Percentiles rank a stretch among this genome's conserved stretches.
Evolutionary conservation across 2,329 filamentous ascomycete genomes (phyloP).

Genomic region (Apiospora sp.): DNA sequence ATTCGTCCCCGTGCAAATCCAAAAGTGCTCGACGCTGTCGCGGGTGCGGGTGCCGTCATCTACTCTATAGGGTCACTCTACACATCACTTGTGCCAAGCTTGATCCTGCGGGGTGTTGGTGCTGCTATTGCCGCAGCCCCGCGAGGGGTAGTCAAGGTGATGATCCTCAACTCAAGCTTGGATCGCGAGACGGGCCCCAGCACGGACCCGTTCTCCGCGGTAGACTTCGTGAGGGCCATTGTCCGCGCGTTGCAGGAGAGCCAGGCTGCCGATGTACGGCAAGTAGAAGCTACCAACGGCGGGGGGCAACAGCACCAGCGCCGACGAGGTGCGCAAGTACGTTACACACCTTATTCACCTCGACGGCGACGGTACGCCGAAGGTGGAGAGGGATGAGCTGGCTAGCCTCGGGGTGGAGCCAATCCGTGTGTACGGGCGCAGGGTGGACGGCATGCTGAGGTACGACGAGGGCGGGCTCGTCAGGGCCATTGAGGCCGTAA

Average conservation of each 20-base stretch:
- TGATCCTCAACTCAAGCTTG: conserved; percentile 83
- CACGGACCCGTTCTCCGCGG: conserved; percentile 69
- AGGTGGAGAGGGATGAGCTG: conserved; percentile 72
- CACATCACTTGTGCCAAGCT: conserved; percentile 84
- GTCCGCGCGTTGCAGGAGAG: conserved; percentile 77
- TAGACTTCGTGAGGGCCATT: conserved; percentile 85
- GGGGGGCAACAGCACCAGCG: conserved; percentile 31
- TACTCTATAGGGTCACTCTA: conserved; percentile 96
- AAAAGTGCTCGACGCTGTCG: conserved; percentile 75
- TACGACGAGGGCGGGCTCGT: conserved; percentile 81
- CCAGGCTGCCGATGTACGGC: conserved; percentile 47
- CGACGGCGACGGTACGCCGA: conserved; percentile 73
- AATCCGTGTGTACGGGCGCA: conserved; percentile 78
- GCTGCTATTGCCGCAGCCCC: conserved; percentile 59
- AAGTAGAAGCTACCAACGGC: not conserved
- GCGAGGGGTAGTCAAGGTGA: conserved; percentile 66
- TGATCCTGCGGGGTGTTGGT: conserved; percentile 81
- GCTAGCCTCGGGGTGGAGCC: conserved; percentile 76
- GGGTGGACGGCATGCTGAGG: conserved; percentile 59
- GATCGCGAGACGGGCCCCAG: conserved; percentile 88
- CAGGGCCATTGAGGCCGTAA: conserved; percentile 78
- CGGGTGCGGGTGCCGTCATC: conserved; percentile 72
- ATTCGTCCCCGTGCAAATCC: conserved; percentile 87
- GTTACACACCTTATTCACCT: conserved; percentile 87
- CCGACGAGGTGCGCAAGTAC: conserved; percentile 65